Conservation (phyloP, 1,284 basidiomycete species). For the Leccinum griseonigrum region DNA sequence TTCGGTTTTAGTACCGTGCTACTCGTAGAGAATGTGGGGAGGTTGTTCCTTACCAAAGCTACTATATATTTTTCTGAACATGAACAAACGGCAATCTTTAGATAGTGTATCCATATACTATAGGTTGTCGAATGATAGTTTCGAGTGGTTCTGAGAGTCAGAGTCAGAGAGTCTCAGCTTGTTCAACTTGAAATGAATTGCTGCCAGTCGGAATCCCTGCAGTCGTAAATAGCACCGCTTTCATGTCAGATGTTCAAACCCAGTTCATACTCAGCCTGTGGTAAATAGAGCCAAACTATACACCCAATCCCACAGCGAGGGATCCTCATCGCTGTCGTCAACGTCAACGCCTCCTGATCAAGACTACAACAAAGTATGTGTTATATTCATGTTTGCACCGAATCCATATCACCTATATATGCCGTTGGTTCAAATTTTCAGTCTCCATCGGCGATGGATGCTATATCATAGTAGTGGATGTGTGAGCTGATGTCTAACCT, state of each 20-base stretch:
- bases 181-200: background rate
- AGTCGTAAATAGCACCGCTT: no score
- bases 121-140: background rate
- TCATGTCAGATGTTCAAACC: background rate
- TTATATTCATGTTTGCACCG: background rate
- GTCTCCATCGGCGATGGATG: conserved; percentile 26
- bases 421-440: background rate
- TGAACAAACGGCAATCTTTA: background rate
- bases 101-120: background rate
- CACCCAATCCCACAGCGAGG: conserved; percentile 8
- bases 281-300: conserved; percentile 31
- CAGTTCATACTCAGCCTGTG: conserved; percentile 12
- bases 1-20: conserved; percentile 2
- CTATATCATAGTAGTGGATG: conserved; percentile 18
- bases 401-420: background rate
- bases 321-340: conserved; percentile 21
- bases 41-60: conserved; percentile 51
- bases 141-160: background rate
- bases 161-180: background rate
- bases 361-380: conserved; percentile 28
- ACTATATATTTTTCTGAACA: conserved; percentile 7
- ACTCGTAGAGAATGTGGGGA: conserved; percentile 37
- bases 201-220: no score
- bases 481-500: conserved; percentile 17
- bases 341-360: conserved; percentile 26